Evolutionary conservation across 352 stramenopile species (phyloP).

Genomic region (Stramenopiles sp.): DNA sequence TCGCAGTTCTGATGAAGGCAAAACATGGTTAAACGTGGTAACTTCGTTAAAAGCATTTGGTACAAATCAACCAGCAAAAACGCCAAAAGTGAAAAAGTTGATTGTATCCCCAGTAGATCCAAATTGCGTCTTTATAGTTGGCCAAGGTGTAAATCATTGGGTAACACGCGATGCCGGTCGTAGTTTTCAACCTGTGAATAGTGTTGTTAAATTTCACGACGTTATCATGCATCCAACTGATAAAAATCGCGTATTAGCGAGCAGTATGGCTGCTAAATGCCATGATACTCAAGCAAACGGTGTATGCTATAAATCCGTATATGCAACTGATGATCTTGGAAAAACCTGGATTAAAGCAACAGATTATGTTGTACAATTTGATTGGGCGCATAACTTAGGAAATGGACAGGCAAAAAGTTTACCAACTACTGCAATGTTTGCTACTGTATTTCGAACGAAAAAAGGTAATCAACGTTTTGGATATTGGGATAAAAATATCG

Average conservation of each 20-base stretch:
- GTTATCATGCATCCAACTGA: conserved; percentile 1
- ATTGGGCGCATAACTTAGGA: conserved; percentile 11
- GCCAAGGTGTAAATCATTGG: conserved; percentile 10
- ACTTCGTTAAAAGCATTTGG: neutral
- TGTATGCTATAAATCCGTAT: conserved; percentile 16
- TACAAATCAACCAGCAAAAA: conserved; percentile 6
- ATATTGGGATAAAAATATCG: conserved; percentile 12
- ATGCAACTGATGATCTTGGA: conserved; percentile 9
- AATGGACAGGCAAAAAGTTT: neutral
- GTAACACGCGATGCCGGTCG: conserved; percentile 9
- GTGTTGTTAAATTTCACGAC: neutral
- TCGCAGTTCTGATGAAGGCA: conserved; percentile 12
- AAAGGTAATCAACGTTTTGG: conserved; percentile 15
- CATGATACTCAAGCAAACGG: neutral
- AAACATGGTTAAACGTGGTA: conserved; percentile 2
- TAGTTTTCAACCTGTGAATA: conserved; percentile 11
- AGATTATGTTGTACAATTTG: conserved; percentile 18
- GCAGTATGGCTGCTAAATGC: neutral
- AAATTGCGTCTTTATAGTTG: conserved; percentile 10
- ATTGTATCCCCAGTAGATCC: conserved; percentile 5
- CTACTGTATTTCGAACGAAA: neutral
- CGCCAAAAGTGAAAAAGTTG: neutral
- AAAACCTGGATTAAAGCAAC: neutral
- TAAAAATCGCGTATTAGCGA: neutral
- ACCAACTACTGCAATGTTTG: neutral